These are phyloP conservation scores for Mycena latifolia DNA, from an alignment of 768 basidiomycete genomes.

Conservation along the genomic window DNA sequence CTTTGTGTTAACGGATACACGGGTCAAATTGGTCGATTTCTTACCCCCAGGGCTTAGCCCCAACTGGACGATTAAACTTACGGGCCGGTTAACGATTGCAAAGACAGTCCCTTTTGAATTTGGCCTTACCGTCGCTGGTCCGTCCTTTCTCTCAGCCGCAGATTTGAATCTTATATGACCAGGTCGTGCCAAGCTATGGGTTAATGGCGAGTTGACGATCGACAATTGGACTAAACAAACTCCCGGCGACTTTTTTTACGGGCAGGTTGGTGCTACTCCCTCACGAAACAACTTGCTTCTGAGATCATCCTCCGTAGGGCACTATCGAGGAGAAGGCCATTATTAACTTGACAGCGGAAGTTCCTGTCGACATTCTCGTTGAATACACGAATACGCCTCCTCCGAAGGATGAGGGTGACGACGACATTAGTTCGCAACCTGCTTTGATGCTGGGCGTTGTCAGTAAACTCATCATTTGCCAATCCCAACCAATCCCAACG, in stretches of 20 bases:
- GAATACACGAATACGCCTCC: slow-evolving; percentile 75
- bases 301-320: slow-evolving; percentile 59
- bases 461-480: slow-evolving; percentile 36
- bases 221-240: slow-evolving; percentile 81
- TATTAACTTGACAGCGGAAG: slow-evolving; percentile 58
- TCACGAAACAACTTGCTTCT: background rate
- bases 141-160: slow-evolving; percentile 14
- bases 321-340: slow-evolving; percentile 72
- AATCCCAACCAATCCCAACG: slow-evolving; percentile 9
- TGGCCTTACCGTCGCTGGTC: slow-evolving; percentile 73
- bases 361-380: slow-evolving; percentile 65
- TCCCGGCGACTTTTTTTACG: slow-evolving; percentile 78
- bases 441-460: slow-evolving; percentile 79
- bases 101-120: slow-evolving; percentile 66
- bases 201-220: slow-evolving; percentile 68
- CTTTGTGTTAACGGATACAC: slow-evolving; percentile 67
- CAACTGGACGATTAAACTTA: slow-evolving; percentile 68
- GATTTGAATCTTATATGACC: background rate
- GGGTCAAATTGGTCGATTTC: slow-evolving; percentile 77
- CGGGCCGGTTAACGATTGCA: slow-evolving; percentile 63
- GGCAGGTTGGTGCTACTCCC: slow-evolving; percentile 48
- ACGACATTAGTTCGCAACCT: slow-evolving; percentile 65
- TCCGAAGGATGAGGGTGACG: slow-evolving; percentile 54
- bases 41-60: slow-evolving; percentile 65
- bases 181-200: slow-evolving; percentile 74